Percentiles rank a stretch among this genome's conserved stretches.
Conservation (phyloP, 140 eudicot genomes). For the Ambrosia hybrid region DNA sequence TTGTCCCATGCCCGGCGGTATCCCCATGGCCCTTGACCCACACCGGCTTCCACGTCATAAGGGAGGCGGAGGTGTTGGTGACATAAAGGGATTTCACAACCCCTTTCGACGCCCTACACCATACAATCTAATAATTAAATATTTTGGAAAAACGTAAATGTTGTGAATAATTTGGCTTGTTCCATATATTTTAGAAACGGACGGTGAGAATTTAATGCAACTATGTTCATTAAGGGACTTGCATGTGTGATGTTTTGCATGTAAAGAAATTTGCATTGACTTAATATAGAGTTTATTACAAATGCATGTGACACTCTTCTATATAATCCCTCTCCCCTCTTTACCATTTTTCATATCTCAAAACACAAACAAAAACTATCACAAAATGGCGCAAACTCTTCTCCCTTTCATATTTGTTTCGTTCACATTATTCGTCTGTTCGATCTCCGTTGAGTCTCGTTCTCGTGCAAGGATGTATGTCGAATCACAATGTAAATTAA, state of each 20-base stretch:
- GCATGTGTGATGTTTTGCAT: constrained; percentile 35
- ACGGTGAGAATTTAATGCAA: constrained; percentile 34
- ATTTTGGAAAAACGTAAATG: background rate
- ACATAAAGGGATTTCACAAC: too few species aligned
- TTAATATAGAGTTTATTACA: constrained; percentile 6
- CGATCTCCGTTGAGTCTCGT: constrained; percentile 30
- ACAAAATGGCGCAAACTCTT: constrained; percentile 35
- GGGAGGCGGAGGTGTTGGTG: too few species aligned
- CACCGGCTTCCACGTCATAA: too few species aligned
- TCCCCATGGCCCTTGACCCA: too few species aligned
- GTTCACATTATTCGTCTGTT: constrained; percentile 31
- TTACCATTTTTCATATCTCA: constrained; percentile 26
- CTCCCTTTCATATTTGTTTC: constrained; percentile 35
- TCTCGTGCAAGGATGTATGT: constrained; percentile 56
- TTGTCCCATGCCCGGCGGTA: too few species aligned
- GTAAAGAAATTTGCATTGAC: constrained; percentile 16
- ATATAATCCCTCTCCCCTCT: constrained; percentile 17
- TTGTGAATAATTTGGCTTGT: background rate
- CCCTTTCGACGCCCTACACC: too few species aligned
- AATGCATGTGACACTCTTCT: constrained; percentile 23
- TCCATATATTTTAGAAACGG: constrained; percentile 12
- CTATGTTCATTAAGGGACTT: constrained; percentile 21
- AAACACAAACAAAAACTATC: background rate
- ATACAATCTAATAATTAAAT: background rate
- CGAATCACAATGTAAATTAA: constrained; percentile 47